These are phyloP conservation scores for Boeremia exigua DNA, from an alignment of 2,329 filamentous ascomycete genomes.

Conservation along the genomic window DNA sequence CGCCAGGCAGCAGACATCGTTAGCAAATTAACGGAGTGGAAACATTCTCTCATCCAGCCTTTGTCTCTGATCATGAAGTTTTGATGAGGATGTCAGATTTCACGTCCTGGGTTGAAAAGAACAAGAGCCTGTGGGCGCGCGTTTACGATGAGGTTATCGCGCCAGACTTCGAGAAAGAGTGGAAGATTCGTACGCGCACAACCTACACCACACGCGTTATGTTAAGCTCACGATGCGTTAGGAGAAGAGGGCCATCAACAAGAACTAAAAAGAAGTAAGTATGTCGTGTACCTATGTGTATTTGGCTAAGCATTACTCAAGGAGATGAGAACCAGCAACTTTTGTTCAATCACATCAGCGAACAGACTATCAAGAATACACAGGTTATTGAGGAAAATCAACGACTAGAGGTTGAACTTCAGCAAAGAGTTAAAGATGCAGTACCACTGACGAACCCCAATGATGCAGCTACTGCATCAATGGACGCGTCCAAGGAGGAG, in stretches of 20 bases:
- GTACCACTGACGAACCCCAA: slow-evolving; percentile 4
- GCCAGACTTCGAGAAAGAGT: slow-evolving; percentile 41
- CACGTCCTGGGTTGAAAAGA: slow-evolving; percentile 37
- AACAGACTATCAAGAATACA: slow-evolving; percentile 35
- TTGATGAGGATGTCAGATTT: slow-evolving; percentile 35
- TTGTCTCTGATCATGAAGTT: not conserved
- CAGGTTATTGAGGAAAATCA: slow-evolving; percentile 34
- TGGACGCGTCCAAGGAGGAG: slow-evolving; percentile 27
- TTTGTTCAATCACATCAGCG: slow-evolving; percentile 33
- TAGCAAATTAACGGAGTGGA: not conserved
- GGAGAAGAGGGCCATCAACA: slow-evolving; percentile 33
- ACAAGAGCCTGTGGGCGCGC: slow-evolving; percentile 36
- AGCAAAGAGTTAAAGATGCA: slow-evolving; percentile 13
- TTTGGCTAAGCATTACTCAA: slow-evolving; percentile 15
- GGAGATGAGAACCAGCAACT: slow-evolving; percentile 39
- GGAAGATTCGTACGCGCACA: slow-evolving; percentile 38
- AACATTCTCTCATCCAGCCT: not conserved
- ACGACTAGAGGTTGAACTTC: slow-evolving; percentile 24
- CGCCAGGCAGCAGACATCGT: slow-evolving; percentile 20
- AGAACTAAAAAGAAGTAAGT: slow-evolving; percentile 38
- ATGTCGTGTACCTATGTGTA: not conserved
- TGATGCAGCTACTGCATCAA: not conserved
- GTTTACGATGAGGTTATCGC: slow-evolving; percentile 45
- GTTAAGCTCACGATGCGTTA: slow-evolving; percentile 10
- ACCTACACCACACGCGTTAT: not conserved